Evolutionary conservation across 352 stramenopile genomes (phyloP).

Genomic region (Blastocystis sp.): DNA sequence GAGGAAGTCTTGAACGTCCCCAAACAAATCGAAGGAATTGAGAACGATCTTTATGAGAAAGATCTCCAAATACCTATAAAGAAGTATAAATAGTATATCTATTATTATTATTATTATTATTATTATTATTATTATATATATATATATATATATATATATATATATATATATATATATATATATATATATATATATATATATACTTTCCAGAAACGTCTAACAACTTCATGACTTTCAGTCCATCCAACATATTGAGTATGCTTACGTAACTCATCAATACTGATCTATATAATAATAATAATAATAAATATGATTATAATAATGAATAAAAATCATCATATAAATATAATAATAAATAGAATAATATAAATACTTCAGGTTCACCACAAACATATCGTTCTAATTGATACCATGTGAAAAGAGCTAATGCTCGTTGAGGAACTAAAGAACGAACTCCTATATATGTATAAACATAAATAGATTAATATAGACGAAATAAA

Average conservation of each 20-base stretch:
- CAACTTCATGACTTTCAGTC: conserved; percentile 42
- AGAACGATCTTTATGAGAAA: conserved; percentile 45
- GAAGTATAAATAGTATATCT: too few species aligned
- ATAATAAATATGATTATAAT: too few species aligned
- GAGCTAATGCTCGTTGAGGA: conserved; percentile 45
- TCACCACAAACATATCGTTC: conserved; percentile 50
- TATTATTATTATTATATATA: conserved; percentile 31
- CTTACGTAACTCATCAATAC: conserved; percentile 48
- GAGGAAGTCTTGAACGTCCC: conserved; percentile 62
- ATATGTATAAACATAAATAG: too few species aligned
- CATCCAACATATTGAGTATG: conserved; percentile 49
- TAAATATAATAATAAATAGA: too few species aligned
- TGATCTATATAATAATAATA: conserved; percentile 39
- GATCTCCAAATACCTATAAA: conserved; percentile 27
- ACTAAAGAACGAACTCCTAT: conserved; percentile 45
- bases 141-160: background rate
- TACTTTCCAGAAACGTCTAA: conserved; percentile 50
- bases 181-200: conserved; percentile 37
- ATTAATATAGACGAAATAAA: too few species aligned
- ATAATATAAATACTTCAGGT: conserved; percentile 40
- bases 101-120: too few species aligned
- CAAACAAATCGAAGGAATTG: conserved; percentile 64
- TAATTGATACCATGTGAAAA: conserved; percentile 51
- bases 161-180: background rate
- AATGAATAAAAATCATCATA: too few species aligned